Percentiles rank a stretch among this genome's conserved stretches.
These are phyloP conservation scores for Cytospora leucostoma DNA, from an alignment of 2,329 filamentous ascomycete genomes.

Conservation along the genomic window DNA sequence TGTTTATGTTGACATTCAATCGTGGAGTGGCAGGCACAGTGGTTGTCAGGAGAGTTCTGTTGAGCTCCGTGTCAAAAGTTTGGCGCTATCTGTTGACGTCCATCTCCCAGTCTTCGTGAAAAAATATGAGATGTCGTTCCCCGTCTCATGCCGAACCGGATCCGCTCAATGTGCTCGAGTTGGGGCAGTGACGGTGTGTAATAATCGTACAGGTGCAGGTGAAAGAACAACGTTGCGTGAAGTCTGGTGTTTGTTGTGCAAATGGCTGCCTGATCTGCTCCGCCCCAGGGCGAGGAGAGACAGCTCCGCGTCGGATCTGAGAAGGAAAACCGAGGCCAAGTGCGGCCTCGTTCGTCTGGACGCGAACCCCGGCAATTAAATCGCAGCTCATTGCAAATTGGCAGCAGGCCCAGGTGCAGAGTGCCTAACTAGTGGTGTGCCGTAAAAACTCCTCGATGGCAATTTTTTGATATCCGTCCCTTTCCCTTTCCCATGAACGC, in stretches of 20 bases:
- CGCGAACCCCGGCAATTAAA: slow-evolving; percentile 25
- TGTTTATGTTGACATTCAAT: slow-evolving; percentile 29
- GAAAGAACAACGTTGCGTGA: slow-evolving; percentile 24
- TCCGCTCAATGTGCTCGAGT: slow-evolving; percentile 23
- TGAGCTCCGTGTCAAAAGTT: slow-evolving; percentile 29
- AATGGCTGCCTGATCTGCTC: slow-evolving; percentile 21
- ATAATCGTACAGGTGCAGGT: slow-evolving; percentile 29
- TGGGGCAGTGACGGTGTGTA: slow-evolving; percentile 21
- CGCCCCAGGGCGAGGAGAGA: slow-evolving; percentile 13
- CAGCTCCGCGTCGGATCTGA: slow-evolving; percentile 25
- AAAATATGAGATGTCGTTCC: slow-evolving; percentile 22
- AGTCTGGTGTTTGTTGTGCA: slow-evolving; percentile 27
- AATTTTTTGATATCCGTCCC: slow-evolving; percentile 28
- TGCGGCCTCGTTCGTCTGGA: slow-evolving; percentile 23
- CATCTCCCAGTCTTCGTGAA: slow-evolving; percentile 24
- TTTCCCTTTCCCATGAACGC: slow-evolving; percentile 24
- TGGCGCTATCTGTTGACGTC: slow-evolving; percentile 30
- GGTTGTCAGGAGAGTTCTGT: slow-evolving; percentile 29
- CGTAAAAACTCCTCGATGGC: slow-evolving; percentile 26
- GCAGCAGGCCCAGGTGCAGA: slow-evolving; percentile 28
- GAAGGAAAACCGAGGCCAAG: slow-evolving; percentile 20
- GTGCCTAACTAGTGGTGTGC: slow-evolving; percentile 28
- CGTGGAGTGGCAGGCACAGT: slow-evolving; percentile 26
- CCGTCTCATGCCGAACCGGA: slow-evolving; percentile 26
- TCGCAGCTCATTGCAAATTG: slow-evolving; percentile 25